A percentile compares a stretch with the other conserved stretches of the same genome.
Conservation (phyloP, 1,284 basidiomycete genomes). For the Melampsora americana region DNA sequence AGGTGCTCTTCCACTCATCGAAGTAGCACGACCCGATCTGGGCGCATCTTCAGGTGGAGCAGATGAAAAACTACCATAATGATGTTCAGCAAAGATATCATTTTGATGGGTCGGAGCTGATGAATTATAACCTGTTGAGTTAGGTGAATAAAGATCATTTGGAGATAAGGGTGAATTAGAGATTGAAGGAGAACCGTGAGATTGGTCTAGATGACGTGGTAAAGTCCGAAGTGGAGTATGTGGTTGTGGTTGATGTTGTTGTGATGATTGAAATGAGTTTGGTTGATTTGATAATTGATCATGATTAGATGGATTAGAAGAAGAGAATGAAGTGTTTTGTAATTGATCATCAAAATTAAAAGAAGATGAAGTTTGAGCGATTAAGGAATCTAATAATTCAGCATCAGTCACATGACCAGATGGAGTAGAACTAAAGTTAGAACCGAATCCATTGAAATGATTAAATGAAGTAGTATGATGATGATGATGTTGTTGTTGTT, state of each 20-base stretch:
- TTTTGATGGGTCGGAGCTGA: background rate
- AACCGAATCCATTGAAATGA: too few relatives aligned
- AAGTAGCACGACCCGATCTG: background rate
- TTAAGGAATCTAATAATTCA: too few relatives aligned
- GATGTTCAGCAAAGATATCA: background rate
- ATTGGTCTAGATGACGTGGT: background rate
- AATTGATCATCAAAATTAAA: too few relatives aligned
- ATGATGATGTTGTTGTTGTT: too few relatives aligned
- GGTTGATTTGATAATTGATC: slow-evolving; percentile 3
- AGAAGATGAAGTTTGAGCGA: too few relatives aligned
- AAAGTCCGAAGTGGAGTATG: background rate
- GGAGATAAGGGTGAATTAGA: slow-evolving; percentile 8
- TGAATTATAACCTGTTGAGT: background rate
- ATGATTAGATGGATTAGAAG: background rate
- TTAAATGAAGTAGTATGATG: too few relatives aligned
- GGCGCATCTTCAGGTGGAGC: background rate
- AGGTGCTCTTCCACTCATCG: background rate
- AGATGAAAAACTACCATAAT: background rate
- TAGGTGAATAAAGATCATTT: slow-evolving; percentile 3
- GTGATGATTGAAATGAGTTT: background rate
- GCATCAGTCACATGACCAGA: too few relatives aligned
- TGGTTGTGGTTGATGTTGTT: background rate
- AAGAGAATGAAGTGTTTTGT: too few relatives aligned
- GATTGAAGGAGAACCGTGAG: background rate
- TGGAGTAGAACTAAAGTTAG: too few relatives aligned